Base-by-base conservation (phyloP, 441 rosid genomes). In the Pelargonium cotyledonis region DNA sequence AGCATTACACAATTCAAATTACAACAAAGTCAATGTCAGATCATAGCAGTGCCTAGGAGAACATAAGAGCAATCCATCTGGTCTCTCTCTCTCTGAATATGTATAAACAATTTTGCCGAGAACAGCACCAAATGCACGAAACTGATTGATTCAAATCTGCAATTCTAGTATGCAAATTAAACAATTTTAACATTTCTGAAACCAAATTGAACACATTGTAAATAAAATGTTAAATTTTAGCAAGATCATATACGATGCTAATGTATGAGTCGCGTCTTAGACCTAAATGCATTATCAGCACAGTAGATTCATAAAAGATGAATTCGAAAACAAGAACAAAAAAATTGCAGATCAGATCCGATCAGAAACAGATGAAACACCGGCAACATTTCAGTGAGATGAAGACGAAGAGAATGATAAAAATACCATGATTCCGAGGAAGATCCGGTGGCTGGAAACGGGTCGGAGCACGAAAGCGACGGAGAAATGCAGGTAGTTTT, bases 401-500 rank as follows among this genome's bases (percentile, higher is more conserved):
- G 43, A 40, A 6, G 1, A 40, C 43, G 8, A 40, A 40, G 5
- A n/a, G 60, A 8, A 4, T 7, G 19, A 16, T 1, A 8, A 16
- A 2, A 16, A 16, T 55, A 55, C 61, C 61, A 55, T 55, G 61
- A 15, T 55, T 55, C 18, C 23, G 61, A 7, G 23, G 23, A 23
- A 15, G 19, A 53, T 53, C 60, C 18, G 60, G 26, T 21, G 21
- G 57, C 57, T 49, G 57, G 16, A 49, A 49, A 49, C 57, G 18
- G 18, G 7, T 49, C 16, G 57, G 57, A 49, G 57, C 43, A 40
- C 43, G 9, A 40, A 40, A 49, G n/a, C 61, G 61, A 18, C 61
- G 61, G 61, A 16, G 61, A 55, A 55, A 55, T 55, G 23, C 61
- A 40, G 61, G 61, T 21, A 11, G 61, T 55, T 55, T 55, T 55